phyloP scores from a whole-genome alignment of 495 filamentous ascomycete genomes.

The Aspergillus funiculosus region DNA sequence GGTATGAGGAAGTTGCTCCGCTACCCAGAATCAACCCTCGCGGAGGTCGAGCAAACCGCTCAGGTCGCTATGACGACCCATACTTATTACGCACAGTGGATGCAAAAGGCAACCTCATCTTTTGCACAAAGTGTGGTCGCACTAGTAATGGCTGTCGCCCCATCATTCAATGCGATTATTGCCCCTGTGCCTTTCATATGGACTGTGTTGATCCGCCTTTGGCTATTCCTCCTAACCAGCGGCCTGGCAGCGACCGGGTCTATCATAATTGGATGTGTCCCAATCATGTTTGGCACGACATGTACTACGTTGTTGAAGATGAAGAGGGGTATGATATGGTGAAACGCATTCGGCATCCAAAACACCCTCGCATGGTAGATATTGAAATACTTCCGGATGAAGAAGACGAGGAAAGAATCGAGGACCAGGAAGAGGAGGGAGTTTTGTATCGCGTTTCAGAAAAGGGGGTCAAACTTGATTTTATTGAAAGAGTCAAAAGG shows the following conservation, averaged over 20 bases:
- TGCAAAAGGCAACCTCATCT: slow-evolving; percentile 21
- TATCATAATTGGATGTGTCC: slow-evolving; percentile 82
- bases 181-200: slow-evolving; percentile 75
- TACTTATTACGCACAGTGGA: slow-evolving; percentile 17
- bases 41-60: slow-evolving; percentile 16
- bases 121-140: slow-evolving; percentile 66
- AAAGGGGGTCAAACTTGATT: slow-evolving; percentile 72
- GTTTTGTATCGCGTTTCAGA: slow-evolving; percentile 63
- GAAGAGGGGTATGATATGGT: slow-evolving; percentile 44
- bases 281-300: slow-evolving; percentile 66
- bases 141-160: slow-evolving; percentile 50
- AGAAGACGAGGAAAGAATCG: slow-evolving; percentile 49
- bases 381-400: slow-evolving; percentile 58
- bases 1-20: slow-evolving; percentile 60
- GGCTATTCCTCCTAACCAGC: slow-evolving; percentile 61
- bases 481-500: slow-evolving; percentile 43
- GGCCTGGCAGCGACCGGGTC: slow-evolving; percentile 33
- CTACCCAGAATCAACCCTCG: slow-evolving; percentile 27
- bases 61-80: slow-evolving; percentile 29
- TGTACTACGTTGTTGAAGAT: slow-evolving; percentile 35
- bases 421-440: slow-evolving; percentile 49
- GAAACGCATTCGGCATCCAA: slow-evolving; percentile 52
- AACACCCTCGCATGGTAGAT: slow-evolving; percentile 66
- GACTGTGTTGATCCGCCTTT: slow-evolving; percentile 86
- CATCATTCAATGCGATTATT: slow-evolving; percentile 79